phyloP scores from a whole-genome alignment of 495 filamentous ascomycete species.

The Pseudomonodictys pantanalensis region DNA sequence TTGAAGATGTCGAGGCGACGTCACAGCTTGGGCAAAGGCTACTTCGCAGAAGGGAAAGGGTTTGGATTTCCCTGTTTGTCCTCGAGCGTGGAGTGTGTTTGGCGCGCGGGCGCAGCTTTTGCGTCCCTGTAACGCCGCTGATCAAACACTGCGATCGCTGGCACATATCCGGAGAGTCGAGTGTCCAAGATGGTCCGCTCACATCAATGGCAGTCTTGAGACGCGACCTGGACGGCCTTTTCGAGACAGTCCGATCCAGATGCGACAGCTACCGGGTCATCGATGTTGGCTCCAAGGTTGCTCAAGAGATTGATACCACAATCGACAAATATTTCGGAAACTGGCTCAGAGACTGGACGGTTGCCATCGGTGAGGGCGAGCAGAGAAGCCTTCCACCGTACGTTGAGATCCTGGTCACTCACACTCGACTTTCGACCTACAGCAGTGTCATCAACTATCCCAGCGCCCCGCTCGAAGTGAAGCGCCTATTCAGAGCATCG shows the following conservation, averaged over 20 bases:
- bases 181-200: conserved; percentile 65
- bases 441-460: conserved; percentile 71
- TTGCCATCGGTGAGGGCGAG: conserved; percentile 56
- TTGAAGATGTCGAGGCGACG: conserved; percentile 57
- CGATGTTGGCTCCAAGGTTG: conserved; percentile 53
- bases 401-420: conserved; percentile 70
- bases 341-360: conserved; percentile 61
- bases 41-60: conserved; percentile 62
- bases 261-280: conserved; percentile 58
- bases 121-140: conserved; percentile 61
- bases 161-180: conserved; percentile 61
- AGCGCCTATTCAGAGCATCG: conserved; percentile 67
- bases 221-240: conserved; percentile 62
- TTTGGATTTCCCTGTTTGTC: conserved; percentile 69
- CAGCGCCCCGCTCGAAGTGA: conserved; percentile 65
- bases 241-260: conserved; percentile 57
- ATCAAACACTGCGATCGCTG: conserved; percentile 65
- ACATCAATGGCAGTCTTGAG: conserved; percentile 66
- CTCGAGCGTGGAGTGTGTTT: conserved; percentile 71
- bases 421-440: conserved; percentile 70
- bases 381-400: conserved; percentile 65
- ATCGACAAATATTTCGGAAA: conserved; percentile 61
- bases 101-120: conserved; percentile 65
- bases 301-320: conserved; percentile 58
- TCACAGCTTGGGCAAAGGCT: conserved; percentile 59